These are phyloP conservation scores for Russula sp. DNA, from an alignment of 768 basidiomycete species.

Conservation along the genomic window DNA sequence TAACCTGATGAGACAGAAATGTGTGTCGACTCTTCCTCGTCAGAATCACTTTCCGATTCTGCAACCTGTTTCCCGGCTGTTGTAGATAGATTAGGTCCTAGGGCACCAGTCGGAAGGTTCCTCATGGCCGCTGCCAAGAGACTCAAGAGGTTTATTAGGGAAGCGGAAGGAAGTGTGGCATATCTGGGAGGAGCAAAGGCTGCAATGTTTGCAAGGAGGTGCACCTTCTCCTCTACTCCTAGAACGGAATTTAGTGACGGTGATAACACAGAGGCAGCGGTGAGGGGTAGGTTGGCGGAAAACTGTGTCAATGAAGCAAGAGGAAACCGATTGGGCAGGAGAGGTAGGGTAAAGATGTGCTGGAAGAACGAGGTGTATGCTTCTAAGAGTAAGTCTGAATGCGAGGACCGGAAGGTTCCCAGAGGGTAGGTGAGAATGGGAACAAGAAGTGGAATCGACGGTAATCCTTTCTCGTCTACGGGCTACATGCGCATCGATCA, in stretches of 20 bases:
- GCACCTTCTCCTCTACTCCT: slow-evolving; percentile 41
- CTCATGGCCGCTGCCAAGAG: slow-evolving; percentile 53
- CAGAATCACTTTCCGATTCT: slow-evolving; percentile 33
- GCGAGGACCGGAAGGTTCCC: slow-evolving; percentile 24
- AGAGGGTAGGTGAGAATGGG: slow-evolving; percentile 69
- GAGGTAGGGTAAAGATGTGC: slow-evolving; percentile 45
- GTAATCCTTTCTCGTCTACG: slow-evolving; percentile 53
- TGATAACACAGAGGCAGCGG: slow-evolving; percentile 39
- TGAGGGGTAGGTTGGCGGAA: slow-evolving; percentile 60
- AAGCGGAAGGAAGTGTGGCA: slow-evolving; percentile 42
- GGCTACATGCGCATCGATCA: slow-evolving; percentile 41
- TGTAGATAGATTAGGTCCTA: slow-evolving; percentile 44
- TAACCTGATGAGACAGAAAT: slow-evolving; percentile 40
- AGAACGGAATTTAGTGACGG: slow-evolving; percentile 29
- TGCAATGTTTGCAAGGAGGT: slow-evolving; percentile 71
- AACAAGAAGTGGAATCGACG: slow-evolving; percentile 49
- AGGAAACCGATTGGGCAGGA: slow-evolving; percentile 75
- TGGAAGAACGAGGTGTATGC: slow-evolving; percentile 20
- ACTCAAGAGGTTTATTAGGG: slow-evolving; percentile 53
- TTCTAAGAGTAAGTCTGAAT: slow-evolving; percentile 17
- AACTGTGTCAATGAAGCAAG: slow-evolving; percentile 60
- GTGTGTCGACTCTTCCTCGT: slow-evolving; percentile 35
- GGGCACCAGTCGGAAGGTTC: slow-evolving; percentile 48
- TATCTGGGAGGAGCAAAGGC: slow-evolving; percentile 66
- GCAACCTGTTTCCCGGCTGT: slow-evolving; percentile 15